Evolutionary conservation across 1,284 basidiomycete genomes (phyloP).

Genomic region (Lignosus rhinocerotis): DNA sequence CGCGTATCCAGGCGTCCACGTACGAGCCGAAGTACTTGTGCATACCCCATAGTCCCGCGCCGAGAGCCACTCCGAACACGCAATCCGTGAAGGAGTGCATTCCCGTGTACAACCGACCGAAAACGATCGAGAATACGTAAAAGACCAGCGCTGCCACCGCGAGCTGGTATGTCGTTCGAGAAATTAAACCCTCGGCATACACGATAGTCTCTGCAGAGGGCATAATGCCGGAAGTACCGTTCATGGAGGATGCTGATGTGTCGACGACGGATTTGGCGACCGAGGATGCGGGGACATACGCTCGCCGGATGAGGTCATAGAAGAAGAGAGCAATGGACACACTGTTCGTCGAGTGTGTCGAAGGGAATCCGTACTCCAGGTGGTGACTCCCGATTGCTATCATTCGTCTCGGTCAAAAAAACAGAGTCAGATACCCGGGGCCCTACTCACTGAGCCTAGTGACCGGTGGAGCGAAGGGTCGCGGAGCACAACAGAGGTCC

Average conservation of each 20-base stretch:
- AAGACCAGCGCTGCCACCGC: conserved; percentile 50
- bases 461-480: conserved; percentile 91
- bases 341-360: conserved; percentile 92
- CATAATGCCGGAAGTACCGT: neutral
- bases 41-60: conserved; percentile 63
- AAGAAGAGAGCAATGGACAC: conserved; percentile 86
- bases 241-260: neutral
- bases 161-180: conserved; percentile 43
- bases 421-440: neutral
- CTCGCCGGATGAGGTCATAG: conserved; percentile 54
- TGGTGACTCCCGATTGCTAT: conserved; percentile 84
- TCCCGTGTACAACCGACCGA: conserved; percentile 87
- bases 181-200: conserved; percentile 35
- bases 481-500: conserved; percentile 88
- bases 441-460: conserved; percentile 72
- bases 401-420: neutral
- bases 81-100: conserved; percentile 91
- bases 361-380: conserved; percentile 93
- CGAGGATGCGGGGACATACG: conserved; percentile 38
- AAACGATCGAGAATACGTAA: conserved; percentile 81
- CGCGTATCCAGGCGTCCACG: conserved; percentile 53
- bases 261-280: conserved; percentile 6
- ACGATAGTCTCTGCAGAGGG: conserved; percentile 7
- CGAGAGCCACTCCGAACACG: conserved; percentile 63
- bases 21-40: conserved; percentile 42